A percentile compares a stretch with the other conserved stretches of the same genome.
Evolutionary conservation across 106 monocot genomes (phyloP).

Genomic region (Apostasia shenzhenica): DNA sequence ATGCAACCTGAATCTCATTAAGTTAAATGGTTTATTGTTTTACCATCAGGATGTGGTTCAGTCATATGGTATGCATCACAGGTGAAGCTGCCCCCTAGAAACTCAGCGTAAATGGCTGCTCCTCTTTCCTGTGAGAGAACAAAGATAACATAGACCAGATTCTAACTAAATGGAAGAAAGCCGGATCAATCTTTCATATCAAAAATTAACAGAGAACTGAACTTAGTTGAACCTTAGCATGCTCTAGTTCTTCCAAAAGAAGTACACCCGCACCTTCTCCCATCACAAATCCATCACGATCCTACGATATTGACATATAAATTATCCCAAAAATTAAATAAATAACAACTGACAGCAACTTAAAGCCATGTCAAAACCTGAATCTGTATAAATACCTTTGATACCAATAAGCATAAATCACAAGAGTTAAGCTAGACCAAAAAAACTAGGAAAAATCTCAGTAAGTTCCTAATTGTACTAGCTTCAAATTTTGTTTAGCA

Average conservation of each 20-base stretch:
- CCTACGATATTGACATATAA: slow-evolving; percentile 21
- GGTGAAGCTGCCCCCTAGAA: slow-evolving; percentile 82
- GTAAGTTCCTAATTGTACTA: too few species aligned
- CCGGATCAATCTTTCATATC: neutral
- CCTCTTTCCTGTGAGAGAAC: slow-evolving; percentile 62
- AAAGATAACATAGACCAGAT: neutral
- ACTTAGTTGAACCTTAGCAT: slow-evolving; percentile 62
- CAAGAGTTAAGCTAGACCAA: too few species aligned
- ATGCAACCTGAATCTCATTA: too few species aligned
- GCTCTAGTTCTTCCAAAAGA: slow-evolving; percentile 84
- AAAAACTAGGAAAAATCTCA: too few species aligned
- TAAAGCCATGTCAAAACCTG: neutral
- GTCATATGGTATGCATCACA: slow-evolving; percentile 98
- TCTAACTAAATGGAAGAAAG: too few species aligned
- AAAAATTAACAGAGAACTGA: neutral
- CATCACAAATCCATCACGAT: slow-evolving; percentile 99
- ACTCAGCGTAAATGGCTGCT: slow-evolving; percentile 83
- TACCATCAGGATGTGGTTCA: slow-evolving; percentile 91
- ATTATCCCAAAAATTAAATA: too few species aligned
- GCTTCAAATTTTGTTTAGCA: too few species aligned
- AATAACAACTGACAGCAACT: neutral
- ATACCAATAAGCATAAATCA: too few species aligned
- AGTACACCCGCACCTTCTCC: slow-evolving; percentile 95
- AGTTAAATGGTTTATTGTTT: neutral
- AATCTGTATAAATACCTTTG: too few species aligned